Conservation (phyloP, 768 basidiomycete genomes). For the Boletellus sp. region DNA sequence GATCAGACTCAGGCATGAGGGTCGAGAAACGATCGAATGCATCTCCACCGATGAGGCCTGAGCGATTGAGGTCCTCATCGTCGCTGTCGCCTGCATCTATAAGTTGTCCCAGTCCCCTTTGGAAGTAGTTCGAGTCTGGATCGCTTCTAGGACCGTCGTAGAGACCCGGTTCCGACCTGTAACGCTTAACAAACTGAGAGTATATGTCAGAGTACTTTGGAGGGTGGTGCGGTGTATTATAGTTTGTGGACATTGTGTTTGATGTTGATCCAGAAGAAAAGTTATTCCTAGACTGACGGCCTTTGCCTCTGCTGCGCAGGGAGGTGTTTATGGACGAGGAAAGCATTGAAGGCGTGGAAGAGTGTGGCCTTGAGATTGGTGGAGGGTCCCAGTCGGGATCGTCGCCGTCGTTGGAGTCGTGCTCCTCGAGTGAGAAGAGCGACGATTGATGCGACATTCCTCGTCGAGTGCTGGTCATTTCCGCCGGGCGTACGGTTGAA, state of each 20-base stretch:
- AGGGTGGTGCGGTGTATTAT: constrained; percentile 28
- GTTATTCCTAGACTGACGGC: constrained; percentile 28
- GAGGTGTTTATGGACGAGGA: constrained; percentile 31
- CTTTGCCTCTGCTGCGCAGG: constrained; percentile 31
- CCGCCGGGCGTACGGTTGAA: background rate
- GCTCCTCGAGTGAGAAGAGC: constrained; percentile 61
- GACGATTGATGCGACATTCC: constrained; percentile 53
- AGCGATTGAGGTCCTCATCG: constrained; percentile 59
- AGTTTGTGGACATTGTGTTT: constrained; percentile 26
- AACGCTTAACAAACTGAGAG: constrained; percentile 75
- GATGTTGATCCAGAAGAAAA: constrained; percentile 29
- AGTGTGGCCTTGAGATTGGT: constrained; percentile 26
- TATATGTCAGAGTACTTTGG: constrained; percentile 61
- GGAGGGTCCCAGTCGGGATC: constrained; percentile 45
- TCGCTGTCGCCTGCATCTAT: constrained; percentile 72
- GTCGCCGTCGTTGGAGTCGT: constrained; percentile 44
- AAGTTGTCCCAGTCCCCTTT: constrained; percentile 64
- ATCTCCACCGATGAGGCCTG: constrained; percentile 42
- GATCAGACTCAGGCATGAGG: constrained; percentile 57
- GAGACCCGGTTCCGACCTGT: constrained; percentile 59
- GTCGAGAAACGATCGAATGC: constrained; percentile 49
- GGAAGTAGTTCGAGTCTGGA: constrained; percentile 80
- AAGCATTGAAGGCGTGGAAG: constrained; percentile 19
- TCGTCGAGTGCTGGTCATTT: constrained; percentile 25
- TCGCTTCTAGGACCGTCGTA: constrained; percentile 72